Conservation (phyloP, 2,329 filamentous ascomycete species). For the Cytospora chrysosperma region DNA sequence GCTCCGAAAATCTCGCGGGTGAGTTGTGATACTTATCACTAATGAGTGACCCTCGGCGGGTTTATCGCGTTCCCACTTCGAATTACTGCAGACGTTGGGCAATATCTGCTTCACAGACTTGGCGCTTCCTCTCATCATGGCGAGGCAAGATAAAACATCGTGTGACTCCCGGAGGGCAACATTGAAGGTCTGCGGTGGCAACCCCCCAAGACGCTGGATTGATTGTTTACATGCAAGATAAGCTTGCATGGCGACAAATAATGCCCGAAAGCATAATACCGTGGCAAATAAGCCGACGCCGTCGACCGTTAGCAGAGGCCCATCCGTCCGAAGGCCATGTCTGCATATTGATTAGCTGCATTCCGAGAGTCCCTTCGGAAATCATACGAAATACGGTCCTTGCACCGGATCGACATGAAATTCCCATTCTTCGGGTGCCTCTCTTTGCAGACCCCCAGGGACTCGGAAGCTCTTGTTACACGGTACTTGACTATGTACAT, state of each 20-base stretch:
- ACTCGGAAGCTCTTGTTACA: background rate
- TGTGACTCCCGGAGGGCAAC: too few relatives aligned
- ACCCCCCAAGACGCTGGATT: too few relatives aligned
- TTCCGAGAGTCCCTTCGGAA: background rate
- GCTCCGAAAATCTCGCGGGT: background rate
- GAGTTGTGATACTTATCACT: background rate
- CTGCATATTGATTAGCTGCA: background rate
- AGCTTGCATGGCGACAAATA: background rate
- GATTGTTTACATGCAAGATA: too few relatives aligned
- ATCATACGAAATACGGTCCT: background rate
- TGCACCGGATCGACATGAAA: background rate
- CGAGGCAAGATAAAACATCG: too few relatives aligned
- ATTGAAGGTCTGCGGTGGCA: too few relatives aligned
- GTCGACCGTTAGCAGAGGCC: background rate
- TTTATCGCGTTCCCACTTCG: background rate
- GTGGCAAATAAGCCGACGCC: background rate
- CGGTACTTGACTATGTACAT: background rate
- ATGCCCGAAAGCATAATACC: too few relatives aligned
- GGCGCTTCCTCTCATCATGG: too few relatives aligned
- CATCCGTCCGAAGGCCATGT: background rate
- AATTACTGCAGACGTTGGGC: background rate
- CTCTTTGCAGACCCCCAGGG: background rate
- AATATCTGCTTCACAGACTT: too few relatives aligned
- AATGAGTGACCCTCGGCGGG: background rate
- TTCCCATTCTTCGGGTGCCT: background rate